Conservation (phyloP, 257 asterid genomes). For the Solanum ahanhuiri region DNA sequence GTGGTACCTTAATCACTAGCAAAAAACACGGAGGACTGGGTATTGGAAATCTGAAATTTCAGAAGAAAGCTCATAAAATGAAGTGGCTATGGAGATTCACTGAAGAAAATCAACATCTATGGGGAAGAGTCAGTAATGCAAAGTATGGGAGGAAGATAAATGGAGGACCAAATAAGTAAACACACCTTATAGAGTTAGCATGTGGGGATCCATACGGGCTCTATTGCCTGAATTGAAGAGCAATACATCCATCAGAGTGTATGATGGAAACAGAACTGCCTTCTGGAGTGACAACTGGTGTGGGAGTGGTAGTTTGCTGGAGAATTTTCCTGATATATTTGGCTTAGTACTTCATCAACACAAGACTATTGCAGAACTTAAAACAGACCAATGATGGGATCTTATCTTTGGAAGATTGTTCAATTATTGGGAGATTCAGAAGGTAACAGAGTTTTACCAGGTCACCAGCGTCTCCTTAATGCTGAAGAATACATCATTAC, state of each 20-base stretch:
- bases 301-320: neutral
- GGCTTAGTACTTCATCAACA: neutral
- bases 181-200: neutral
- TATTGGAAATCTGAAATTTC: neutral
- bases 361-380: neutral
- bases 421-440: neutral
- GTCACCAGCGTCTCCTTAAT: too few relatives aligned
- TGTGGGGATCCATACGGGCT: neutral
- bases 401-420: neutral
- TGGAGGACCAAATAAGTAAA: neutral
- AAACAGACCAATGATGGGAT: neutral
- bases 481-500: too few relatives aligned
- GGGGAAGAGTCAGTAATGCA: neutral
- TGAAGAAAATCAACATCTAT: neutral
- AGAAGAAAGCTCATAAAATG: neutral
- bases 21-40: neutral
- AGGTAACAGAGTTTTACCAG: neutral
- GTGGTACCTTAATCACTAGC: neutral
- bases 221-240: neutral
- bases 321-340: neutral
- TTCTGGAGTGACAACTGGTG: neutral
- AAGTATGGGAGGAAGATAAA: neutral
- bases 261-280: neutral
- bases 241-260: neutral
- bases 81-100: neutral